Percentiles rank a stretch among this genome's conserved stretches.
Evolutionary conservation across 225 moss, liverwort and hornwort genomes (phyloP).

Genomic region (Straminergon stramineum): DNA sequence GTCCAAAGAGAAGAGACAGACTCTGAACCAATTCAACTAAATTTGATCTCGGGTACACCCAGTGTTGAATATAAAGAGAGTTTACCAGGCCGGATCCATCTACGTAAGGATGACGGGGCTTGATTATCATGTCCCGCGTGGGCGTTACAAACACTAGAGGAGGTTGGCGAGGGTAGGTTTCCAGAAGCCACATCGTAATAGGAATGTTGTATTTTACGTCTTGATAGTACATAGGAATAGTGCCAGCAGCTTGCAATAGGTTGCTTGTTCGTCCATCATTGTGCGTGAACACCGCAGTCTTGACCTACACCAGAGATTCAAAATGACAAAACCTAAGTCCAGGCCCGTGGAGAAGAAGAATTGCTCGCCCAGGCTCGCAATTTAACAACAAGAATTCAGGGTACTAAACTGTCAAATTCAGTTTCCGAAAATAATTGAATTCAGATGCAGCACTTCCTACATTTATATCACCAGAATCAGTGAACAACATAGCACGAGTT

Average conservation of each 20-base stretch:
- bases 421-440: neutral
- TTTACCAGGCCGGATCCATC: slow-evolving; percentile 84
- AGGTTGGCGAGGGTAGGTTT: slow-evolving; percentile 72
- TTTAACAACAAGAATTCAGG: neutral
- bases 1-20: slow-evolving; percentile 83
- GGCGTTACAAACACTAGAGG: slow-evolving; percentile 92
- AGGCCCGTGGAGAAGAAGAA: neutral
- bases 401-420: neutral
- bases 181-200: slow-evolving; percentile 90
- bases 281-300: slow-evolving; percentile 73
- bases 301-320: slow-evolving; percentile 49
- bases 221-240: slow-evolving; percentile 98
- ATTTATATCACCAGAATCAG: neutral
- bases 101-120: slow-evolving; percentile 81
- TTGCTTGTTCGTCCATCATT: slow-evolving; percentile 83
- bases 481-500: neutral
- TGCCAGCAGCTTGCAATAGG: slow-evolving; percentile 89
- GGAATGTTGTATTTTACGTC: slow-evolving; percentile 99
- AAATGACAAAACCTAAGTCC: neutral
- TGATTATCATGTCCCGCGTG: slow-evolving; percentile 95
- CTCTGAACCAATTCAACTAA: slow-evolving; percentile 90
- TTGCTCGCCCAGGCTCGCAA: neutral
- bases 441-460: neutral
- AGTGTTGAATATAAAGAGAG: slow-evolving; percentile 66
- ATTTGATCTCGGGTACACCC: slow-evolving; percentile 91